Evolutionary conservation across 768 basidiomycete species (phyloP).

Genomic region (Mycena chlorophos): DNA sequence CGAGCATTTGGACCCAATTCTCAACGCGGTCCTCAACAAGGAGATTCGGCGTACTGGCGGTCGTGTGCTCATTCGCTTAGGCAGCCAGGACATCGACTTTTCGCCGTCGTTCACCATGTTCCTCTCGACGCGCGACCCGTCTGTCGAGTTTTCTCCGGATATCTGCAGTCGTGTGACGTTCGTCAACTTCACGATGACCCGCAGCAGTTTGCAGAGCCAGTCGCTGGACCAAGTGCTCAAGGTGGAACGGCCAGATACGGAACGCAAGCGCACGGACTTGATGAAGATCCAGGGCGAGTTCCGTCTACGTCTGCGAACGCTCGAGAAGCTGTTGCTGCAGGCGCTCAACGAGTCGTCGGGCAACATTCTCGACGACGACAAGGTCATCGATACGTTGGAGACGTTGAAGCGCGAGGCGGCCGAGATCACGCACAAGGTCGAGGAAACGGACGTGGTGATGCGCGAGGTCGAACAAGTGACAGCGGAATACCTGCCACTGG

Average conservation of each 20-base stretch:
- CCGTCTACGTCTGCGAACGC: slow-evolving; percentile 84
- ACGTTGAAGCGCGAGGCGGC: slow-evolving; percentile 95
- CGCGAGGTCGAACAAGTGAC: slow-evolving; percentile 95
- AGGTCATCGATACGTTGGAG: slow-evolving; percentile 95
- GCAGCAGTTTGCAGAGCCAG: slow-evolving; percentile 97
- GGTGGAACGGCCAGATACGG: slow-evolving; percentile 95
- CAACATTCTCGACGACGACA: slow-evolving; percentile 98
- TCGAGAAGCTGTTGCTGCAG: slow-evolving; percentile 90
- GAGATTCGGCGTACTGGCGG: slow-evolving; percentile 96
- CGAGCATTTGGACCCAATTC: slow-evolving; percentile 94
- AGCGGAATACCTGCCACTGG: slow-evolving; percentile 88
- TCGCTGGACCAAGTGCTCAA: slow-evolving; percentile 96
- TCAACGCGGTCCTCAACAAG: slow-evolving; percentile 95
- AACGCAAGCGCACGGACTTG: slow-evolving; percentile 91
- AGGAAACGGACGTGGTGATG: slow-evolving; percentile 96
- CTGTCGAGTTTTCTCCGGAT: slow-evolving; percentile 96
- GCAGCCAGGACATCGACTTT: slow-evolving; percentile 98
- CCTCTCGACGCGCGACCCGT: slow-evolving; percentile 94
- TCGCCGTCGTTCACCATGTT: slow-evolving; percentile 99
- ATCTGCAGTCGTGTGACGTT: slow-evolving; percentile 97
- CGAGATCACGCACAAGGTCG: slow-evolving; percentile 92
- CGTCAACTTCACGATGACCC: slow-evolving; percentile 98
- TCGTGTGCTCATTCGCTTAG: slow-evolving; percentile 93
- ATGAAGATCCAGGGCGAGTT: slow-evolving; percentile 99
- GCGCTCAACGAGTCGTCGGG: slow-evolving; percentile 96